These are phyloP conservation scores for Pholiota microspora DNA, from an alignment of 768 basidiomycete species.

Conservation along the genomic window DNA sequence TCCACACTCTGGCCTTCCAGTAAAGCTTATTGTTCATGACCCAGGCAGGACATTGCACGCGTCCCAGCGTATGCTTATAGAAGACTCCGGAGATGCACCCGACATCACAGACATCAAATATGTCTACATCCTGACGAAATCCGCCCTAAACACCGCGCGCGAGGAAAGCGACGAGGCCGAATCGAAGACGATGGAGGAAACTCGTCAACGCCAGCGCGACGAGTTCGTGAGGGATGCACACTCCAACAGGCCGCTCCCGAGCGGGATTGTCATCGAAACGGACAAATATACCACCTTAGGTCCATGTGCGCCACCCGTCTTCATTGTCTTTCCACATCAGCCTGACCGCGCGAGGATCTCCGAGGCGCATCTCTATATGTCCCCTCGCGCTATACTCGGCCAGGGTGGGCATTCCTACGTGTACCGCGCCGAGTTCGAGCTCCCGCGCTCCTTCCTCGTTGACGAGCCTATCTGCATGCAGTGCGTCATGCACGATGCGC, in stretches of 20 bases:
- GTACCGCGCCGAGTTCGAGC: slow-evolving; percentile 48
- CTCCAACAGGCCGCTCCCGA: slow-evolving; percentile 6
- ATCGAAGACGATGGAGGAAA: neutral
- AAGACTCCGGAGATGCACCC: neutral
- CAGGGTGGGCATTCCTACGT: slow-evolving; percentile 52
- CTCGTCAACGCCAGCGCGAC: neutral
- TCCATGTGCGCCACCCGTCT: slow-evolving; percentile 17
- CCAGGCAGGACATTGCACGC: slow-evolving; percentile 16
- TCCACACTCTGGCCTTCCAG: slow-evolving; percentile 20
- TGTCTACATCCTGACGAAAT: slow-evolving; percentile 6
- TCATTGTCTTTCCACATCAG: slow-evolving; percentile 25
- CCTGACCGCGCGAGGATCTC: neutral
- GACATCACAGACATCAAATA: slow-evolving; percentile 8
- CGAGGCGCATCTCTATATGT: slow-evolving; percentile 51
- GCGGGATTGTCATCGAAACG: neutral
- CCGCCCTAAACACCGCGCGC: neutral
- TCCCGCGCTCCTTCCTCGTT: slow-evolving; percentile 42
- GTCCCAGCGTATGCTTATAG: neutral
- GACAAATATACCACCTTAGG: slow-evolving; percentile 18
- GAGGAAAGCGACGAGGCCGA: neutral
- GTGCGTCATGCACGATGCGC: slow-evolving; percentile 33
- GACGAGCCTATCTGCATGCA: slow-evolving; percentile 31
- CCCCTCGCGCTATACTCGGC: slow-evolving; percentile 34
- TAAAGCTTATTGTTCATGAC: slow-evolving; percentile 24
- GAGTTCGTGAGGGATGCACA: slow-evolving; percentile 8